Percentiles rank a stretch among this genome's conserved stretches.
Evolutionary conservation across 371 early-diverging fungal species (phyloP).

Genomic region (Mucor velutinosus): DNA sequence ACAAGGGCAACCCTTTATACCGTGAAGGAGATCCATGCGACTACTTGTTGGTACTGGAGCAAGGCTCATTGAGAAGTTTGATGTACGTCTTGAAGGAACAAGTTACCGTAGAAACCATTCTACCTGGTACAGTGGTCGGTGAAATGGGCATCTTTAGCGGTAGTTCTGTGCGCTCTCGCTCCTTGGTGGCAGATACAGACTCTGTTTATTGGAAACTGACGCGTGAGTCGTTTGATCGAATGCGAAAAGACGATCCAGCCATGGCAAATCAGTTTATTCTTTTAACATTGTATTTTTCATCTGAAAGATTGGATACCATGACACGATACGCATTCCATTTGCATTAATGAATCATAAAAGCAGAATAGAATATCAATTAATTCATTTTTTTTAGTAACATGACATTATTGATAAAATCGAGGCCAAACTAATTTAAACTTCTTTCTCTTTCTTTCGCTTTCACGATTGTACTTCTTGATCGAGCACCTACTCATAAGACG

Average conservation of each 20-base stretch:
- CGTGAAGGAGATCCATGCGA: slow-evolving; percentile 62
- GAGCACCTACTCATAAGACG: too few species aligned
- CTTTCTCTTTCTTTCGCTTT: too few species aligned
- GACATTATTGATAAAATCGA: too few species aligned
- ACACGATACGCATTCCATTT: slow-evolving; percentile 65
- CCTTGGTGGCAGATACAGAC: slow-evolving; percentile 65
- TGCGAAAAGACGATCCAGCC: slow-evolving; percentile 53
- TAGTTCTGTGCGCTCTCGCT: slow-evolving; percentile 55
- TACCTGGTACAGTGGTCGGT: slow-evolving; percentile 81
- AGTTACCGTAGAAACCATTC: slow-evolving; percentile 63
- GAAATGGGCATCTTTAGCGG: slow-evolving; percentile 71
- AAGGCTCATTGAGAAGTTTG: slow-evolving; percentile 70
- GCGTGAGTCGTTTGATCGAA: slow-evolving; percentile 55
- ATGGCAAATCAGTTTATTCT: slow-evolving; percentile 58
- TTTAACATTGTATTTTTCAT: slow-evolving; percentile 59
- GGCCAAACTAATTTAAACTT: too few species aligned
- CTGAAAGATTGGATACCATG: slow-evolving; percentile 59
- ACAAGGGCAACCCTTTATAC: slow-evolving; percentile 65
- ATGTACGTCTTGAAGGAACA: slow-evolving; percentile 54
- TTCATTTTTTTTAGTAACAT: too few species aligned
- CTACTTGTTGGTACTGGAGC: slow-evolving; percentile 76
- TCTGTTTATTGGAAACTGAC: slow-evolving; percentile 71
- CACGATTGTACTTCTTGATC: too few species aligned
- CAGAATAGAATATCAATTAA: too few species aligned
- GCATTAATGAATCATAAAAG: slow-evolving; percentile 21